Conservation (phyloP, 2,329 filamentous ascomycete genomes). For the Pseudogymnoascus sp. region DNA sequence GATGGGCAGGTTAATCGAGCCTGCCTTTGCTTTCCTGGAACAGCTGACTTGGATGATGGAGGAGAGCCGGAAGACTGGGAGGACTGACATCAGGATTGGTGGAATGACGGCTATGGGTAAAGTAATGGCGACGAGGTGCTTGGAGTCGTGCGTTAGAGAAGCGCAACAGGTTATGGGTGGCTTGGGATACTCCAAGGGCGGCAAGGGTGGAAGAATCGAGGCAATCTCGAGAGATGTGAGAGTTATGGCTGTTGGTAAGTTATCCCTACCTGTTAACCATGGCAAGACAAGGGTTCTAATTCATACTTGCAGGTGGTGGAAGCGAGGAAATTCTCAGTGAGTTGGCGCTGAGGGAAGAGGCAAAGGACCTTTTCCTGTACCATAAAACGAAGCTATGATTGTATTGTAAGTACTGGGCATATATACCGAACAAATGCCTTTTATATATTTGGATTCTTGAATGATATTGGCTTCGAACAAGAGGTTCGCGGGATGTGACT, state of each 20-base stretch:
- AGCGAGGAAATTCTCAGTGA: conserved; percentile 28
- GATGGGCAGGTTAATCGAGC: conserved; percentile 50
- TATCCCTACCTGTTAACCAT: not conserved
- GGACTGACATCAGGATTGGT: conserved; percentile 34
- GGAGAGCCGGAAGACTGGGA: conserved; percentile 11
- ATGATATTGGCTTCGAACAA: not conserved
- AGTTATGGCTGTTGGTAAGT: conserved; percentile 33
- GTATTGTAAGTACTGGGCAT: not conserved
- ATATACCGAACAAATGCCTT: not conserved
- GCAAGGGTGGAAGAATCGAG: conserved; percentile 41
- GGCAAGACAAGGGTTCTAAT: conserved; percentile 7
- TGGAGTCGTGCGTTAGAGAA: conserved; percentile 45
- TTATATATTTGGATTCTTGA: not conserved
- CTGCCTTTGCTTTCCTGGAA: conserved; percentile 52
- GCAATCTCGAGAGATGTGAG: conserved; percentile 44
- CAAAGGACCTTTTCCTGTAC: conserved; percentile 21
- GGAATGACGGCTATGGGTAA: conserved; percentile 44
- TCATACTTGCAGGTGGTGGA: conserved; percentile 21
- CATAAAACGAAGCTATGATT: conserved; percentile 5
- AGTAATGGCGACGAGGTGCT: conserved; percentile 41
- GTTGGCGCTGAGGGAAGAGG: conserved; percentile 25
- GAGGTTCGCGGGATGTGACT: not conserved
- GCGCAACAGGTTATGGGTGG: conserved; percentile 48
- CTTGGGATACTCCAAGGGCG: conserved; percentile 41
- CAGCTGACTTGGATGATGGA: conserved; percentile 41